Conservation (phyloP, 192 early-diverging fungal genomes). For the Gamsiella multidivaricata region DNA sequence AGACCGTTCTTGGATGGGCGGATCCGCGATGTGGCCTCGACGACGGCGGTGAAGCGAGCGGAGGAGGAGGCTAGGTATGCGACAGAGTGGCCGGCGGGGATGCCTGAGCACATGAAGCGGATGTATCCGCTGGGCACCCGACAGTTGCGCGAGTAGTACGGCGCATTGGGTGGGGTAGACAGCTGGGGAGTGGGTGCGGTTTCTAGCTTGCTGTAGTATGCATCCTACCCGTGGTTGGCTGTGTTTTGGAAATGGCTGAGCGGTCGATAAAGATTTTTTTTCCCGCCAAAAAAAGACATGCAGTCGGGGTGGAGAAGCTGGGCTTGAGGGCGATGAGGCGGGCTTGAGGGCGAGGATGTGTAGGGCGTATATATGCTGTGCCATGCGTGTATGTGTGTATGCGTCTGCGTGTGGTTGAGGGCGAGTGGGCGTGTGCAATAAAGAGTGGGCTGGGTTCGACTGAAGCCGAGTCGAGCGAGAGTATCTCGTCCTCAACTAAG, state of each 20-base stretch:
- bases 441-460: no score
- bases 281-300: slow-evolving; percentile 1
- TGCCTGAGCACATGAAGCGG: not conserved
- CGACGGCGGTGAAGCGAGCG: not conserved
- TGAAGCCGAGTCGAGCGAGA: no score
- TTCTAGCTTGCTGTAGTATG: not conserved
- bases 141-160: slow-evolving; percentile 3
- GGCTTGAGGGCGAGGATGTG: no score
- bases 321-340: no score
- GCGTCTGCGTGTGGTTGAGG: no score
- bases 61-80: not conserved
- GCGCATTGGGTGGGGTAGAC: not conserved
- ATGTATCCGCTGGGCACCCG: not conserved
- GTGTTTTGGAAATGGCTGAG: not conserved
- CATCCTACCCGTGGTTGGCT: not conserved
- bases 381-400: not conserved
- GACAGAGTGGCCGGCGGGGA: not conserved
- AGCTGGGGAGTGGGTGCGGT: no score
- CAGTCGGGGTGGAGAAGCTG: no score
- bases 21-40: slow-evolving; percentile 11
- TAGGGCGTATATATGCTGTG: no score
- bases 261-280: not conserved
- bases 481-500: no score
- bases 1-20: slow-evolving; percentile 22
- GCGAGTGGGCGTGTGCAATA: no score